A percentile compares a stretch with the other conserved stretches of the same genome.
These are phyloP conservation scores for Aurifilum marmelostoma DNA, from an alignment of 2,329 filamentous ascomycete genomes.

Conservation along the genomic window DNA sequence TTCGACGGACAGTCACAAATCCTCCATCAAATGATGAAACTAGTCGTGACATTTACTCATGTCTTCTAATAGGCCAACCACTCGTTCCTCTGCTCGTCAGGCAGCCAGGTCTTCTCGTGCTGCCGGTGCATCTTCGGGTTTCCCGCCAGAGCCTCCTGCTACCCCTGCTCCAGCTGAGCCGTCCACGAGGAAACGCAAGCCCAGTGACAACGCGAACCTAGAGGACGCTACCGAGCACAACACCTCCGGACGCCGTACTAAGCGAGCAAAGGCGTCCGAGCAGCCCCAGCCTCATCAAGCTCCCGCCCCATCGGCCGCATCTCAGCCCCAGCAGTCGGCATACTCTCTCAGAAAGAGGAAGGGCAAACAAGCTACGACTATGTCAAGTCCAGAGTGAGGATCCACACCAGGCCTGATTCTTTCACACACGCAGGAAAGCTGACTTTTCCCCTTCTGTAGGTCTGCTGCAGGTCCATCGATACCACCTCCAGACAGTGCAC, in stretches of 20 bases:
- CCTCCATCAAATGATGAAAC: conserved; percentile 30
- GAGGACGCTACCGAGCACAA: conserved; percentile 36
- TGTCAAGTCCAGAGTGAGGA: conserved; percentile 74
- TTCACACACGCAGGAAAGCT: neutral
- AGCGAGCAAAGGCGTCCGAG: conserved; percentile 68
- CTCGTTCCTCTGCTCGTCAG: conserved; percentile 91
- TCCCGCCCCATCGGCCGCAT: conserved; percentile 34
- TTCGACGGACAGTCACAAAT: conserved; percentile 13
- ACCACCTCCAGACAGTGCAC: conserved; percentile 58
- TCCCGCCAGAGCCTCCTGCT: conserved; percentile 46
- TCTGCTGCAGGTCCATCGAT: conserved; percentile 60
- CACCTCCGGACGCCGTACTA: conserved; percentile 62
- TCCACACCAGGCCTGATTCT: neutral
- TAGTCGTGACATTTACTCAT: conserved; percentile 65
- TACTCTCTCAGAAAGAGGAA: conserved; percentile 55
- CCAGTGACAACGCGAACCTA: conserved; percentile 56
- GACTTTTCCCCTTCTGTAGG: conserved; percentile 29
- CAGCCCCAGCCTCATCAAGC: conserved; percentile 46
- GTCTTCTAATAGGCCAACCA: conserved; percentile 80
- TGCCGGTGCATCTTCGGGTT: conserved; percentile 44
- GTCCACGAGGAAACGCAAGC: conserved; percentile 75
- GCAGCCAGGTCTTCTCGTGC: conserved; percentile 64
- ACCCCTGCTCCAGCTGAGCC: conserved; percentile 43
- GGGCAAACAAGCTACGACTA: conserved; percentile 64
- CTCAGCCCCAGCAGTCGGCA: conserved; percentile 38